Conservation (phyloP, 192 early-diverging fungal genomes). For the Umbelopsis vinacea region DNA sequence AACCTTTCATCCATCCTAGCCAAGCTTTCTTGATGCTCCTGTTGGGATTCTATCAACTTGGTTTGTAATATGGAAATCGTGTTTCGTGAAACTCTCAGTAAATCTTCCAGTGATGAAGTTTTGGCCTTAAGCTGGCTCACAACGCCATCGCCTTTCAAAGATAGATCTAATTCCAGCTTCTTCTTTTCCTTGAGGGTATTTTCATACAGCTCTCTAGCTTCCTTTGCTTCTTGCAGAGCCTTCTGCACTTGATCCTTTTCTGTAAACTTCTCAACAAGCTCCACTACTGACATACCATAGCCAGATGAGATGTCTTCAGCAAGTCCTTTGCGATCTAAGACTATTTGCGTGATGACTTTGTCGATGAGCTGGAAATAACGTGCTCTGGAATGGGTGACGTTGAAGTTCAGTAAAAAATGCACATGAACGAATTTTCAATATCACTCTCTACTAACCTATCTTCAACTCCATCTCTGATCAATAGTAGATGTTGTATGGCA, state of each 20-base stretch:
- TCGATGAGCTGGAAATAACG: conserved; percentile 82
- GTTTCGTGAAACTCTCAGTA: conserved; percentile 76
- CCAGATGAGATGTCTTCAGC: conserved; percentile 61
- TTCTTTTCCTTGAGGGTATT: conserved; percentile 69
- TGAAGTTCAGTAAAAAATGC: neutral
- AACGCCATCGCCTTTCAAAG: conserved; percentile 56
- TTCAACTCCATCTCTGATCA: conserved; percentile 72
- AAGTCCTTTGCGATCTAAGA: conserved; percentile 71
- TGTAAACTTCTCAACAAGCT: conserved; percentile 74
- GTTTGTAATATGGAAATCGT: conserved; percentile 76
- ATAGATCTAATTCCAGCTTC: conserved; percentile 72
- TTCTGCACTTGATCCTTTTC: conserved; percentile 77
- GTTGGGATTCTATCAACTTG: conserved; percentile 68
- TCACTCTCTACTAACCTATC: conserved; percentile 38
- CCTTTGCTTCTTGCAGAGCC: conserved; percentile 68
- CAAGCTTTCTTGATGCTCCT: conserved; percentile 71
- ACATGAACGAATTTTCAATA: neutral
- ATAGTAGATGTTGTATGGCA: conserved; percentile 72
- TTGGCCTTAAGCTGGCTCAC: conserved; percentile 61
- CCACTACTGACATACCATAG: conserved; percentile 68
- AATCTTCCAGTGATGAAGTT: conserved; percentile 50
- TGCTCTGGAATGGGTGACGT: conserved; percentile 46
- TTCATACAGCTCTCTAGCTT: conserved; percentile 65
- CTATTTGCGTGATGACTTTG: conserved; percentile 75
- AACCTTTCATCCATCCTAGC: conserved; percentile 71